A percentile compares a stretch with the other conserved stretches of the same genome.
Conservation (phyloP, 441 rosid species). For the Corymbia calophylla region DNA sequence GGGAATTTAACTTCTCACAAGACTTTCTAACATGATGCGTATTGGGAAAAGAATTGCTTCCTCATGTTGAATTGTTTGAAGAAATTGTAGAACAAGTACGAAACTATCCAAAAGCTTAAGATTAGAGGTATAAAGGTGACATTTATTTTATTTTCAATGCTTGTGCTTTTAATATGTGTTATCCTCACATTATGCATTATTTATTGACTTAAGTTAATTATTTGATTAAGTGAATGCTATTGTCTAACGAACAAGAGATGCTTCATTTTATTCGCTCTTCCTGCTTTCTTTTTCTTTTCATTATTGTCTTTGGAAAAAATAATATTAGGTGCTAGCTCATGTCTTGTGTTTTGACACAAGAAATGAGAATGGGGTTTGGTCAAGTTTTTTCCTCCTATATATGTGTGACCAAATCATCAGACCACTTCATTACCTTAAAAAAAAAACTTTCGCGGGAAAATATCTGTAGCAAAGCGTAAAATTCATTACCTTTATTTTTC, state of each 20-base stretch:
- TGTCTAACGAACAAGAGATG: not conserved
- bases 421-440: not conserved
- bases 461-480: not conserved
- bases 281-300: not conserved
- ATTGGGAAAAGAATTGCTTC: not conserved
- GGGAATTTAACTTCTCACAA: not conserved
- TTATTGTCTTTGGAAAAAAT: not conserved
- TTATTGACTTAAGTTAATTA: not conserved
- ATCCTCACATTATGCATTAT: not conserved
- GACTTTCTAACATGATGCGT: not conserved
- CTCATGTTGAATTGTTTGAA: not conserved
- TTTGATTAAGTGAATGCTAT: not conserved
- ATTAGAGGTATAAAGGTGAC: not conserved
- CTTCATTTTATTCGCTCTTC: not conserved
- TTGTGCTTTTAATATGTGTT: not conserved
- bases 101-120: not conserved
- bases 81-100: not conserved
- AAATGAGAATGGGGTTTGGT: too few relatives aligned
- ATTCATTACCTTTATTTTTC: not conserved
- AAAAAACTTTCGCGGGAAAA: not conserved
- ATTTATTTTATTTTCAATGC: not conserved
- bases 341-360: not conserved
- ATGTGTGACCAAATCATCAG: not conserved
- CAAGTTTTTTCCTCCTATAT: not conserved
- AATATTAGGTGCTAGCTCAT: not conserved